These are phyloP conservation scores for Penicillium sp. DNA, from an alignment of 2,329 filamentous ascomycete genomes.

Conservation along the genomic window DNA sequence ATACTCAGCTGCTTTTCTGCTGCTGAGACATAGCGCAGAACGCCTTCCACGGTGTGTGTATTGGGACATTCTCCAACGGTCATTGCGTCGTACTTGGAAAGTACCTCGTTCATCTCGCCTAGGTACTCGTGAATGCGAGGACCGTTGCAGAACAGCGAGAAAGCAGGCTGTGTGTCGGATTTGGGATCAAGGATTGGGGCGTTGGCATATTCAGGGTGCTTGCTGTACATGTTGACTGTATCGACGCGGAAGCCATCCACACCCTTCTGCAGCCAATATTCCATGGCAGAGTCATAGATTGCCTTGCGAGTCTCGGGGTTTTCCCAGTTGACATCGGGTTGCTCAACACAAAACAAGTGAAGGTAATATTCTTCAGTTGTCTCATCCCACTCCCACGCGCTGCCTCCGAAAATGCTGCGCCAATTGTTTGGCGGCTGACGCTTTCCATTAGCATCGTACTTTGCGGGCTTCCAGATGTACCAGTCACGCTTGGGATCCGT, in stretches of 20 bases:
- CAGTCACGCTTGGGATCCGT: constrained; percentile 63
- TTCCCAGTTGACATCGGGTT: constrained; percentile 80
- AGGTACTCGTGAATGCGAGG: constrained; percentile 69
- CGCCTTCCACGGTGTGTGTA: constrained; percentile 58
- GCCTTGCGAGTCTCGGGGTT: constrained; percentile 62
- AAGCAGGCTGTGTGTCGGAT: constrained; percentile 52
- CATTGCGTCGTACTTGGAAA: constrained; percentile 65
- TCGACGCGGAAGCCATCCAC: constrained; percentile 69
- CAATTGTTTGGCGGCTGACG: constrained; percentile 71
- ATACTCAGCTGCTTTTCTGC: constrained; percentile 63
- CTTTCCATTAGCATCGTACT: constrained; percentile 52
- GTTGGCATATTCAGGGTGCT: constrained; percentile 50
- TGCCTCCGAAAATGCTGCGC: constrained; percentile 61
- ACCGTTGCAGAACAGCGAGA: constrained; percentile 63
- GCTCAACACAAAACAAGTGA: constrained; percentile 67
- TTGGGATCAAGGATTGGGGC: constrained; percentile 54
- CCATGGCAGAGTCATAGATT: constrained; percentile 66
- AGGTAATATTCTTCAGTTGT: constrained; percentile 69
- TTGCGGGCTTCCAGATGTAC: constrained; percentile 56
- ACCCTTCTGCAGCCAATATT: constrained; percentile 71
- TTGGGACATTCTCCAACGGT: constrained; percentile 69
- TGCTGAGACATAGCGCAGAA: constrained; percentile 60
- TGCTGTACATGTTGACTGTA: constrained; percentile 64
- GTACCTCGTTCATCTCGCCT: constrained; percentile 60
- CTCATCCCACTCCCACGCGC: constrained; percentile 68